Percentiles rank a stretch among this genome's conserved stretches.
Evolutionary conservation across 768 basidiomycete species (phyloP).

Genomic region (Sarcomyxa edulis): DNA sequence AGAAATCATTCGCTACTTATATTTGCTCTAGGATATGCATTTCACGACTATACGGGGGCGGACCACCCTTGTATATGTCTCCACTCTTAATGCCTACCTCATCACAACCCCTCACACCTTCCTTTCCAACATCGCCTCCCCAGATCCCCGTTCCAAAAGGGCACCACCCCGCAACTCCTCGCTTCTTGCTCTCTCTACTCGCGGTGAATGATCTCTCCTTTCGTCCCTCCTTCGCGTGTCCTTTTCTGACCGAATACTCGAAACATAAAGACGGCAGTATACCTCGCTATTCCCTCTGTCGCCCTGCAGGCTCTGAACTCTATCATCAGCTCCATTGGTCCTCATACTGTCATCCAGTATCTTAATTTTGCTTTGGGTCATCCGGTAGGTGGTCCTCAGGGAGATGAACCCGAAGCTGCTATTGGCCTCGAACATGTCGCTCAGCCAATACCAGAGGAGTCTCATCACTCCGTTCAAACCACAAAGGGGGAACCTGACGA

Average conservation of each 20-base stretch:
- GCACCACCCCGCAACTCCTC: constrained; percentile 73
- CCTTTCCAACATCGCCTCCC: constrained; percentile 37
- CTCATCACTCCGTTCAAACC: too few relatives aligned
- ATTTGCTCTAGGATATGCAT: constrained; percentile 63
- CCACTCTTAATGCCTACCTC: constrained; percentile 61
- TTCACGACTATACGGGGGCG: constrained; percentile 81
- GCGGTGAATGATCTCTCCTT: too few relatives aligned
- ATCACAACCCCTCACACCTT: constrained; percentile 64
- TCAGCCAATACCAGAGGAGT: constrained; percentile 34
- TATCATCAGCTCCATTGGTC: constrained; percentile 72
- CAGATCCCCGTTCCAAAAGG: constrained; percentile 34
- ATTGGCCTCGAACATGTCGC: constrained; percentile 70
- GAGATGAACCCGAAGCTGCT: constrained; percentile 51
- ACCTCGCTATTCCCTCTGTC: constrained; percentile 75
- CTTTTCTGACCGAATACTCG: too few relatives aligned
- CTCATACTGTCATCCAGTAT: constrained; percentile 71
- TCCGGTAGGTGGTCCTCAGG: constrained; percentile 39
- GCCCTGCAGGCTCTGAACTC: constrained; percentile 70
- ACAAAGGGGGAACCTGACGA: too few relatives aligned
- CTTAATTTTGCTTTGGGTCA: constrained; percentile 79
- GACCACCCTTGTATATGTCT: constrained; percentile 68
- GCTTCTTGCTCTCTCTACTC: constrained; percentile 80
- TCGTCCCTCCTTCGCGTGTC: too few relatives aligned
- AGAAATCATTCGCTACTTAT: background rate
- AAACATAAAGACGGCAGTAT: constrained; percentile 83